A percentile compares a stretch with the other conserved stretches of the same genome.
phyloP scores from a whole-genome alignment of 2,329 filamentous ascomycete species.

The Phoma sp. region DNA sequence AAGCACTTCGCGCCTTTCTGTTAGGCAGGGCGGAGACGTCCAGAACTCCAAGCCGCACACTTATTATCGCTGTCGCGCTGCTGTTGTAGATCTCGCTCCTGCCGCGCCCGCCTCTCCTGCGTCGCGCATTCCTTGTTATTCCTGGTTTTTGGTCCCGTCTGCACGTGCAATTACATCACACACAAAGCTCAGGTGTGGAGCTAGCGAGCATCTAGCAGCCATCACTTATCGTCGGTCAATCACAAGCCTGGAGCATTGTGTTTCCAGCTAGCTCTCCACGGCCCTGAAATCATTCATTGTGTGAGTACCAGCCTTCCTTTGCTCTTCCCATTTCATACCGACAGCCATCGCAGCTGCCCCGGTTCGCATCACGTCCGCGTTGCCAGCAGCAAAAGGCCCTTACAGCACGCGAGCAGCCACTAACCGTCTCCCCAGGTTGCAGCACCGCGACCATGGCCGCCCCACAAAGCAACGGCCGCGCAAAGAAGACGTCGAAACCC shows the following conservation, averaged over 20 bases:
- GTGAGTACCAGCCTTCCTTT: not conserved
- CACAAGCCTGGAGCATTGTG: slow-evolving; percentile 17
- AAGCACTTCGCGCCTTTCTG: slow-evolving; percentile 10
- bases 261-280: slow-evolving; percentile 9
- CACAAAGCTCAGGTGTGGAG: slow-evolving; percentile 23
- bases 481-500: slow-evolving; percentile 43
- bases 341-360: slow-evolving; percentile 3
- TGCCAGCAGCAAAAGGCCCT: slow-evolving; percentile 3
- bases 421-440: slow-evolving; percentile 10
- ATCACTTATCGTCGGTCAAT: slow-evolving; percentile 18
- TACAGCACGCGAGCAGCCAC: slow-evolving; percentile 25
- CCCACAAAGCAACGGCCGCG: slow-evolving; percentile 43
- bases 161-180: slow-evolving; percentile 41
- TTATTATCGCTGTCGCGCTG: not conserved
- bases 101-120: not conserved
- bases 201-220: slow-evolving; percentile 14
- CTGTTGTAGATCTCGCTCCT: not conserved
- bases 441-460: slow-evolving; percentile 42
- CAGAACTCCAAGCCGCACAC: not conserved
- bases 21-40: slow-evolving; percentile 4
- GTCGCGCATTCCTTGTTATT: slow-evolving; percentile 19
- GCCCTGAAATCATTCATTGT: slow-evolving; percentile 1
- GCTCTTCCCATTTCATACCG: slow-evolving; percentile 2
- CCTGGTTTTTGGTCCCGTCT: slow-evolving; percentile 21
- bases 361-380: slow-evolving; percentile 4